These are phyloP conservation scores for Eragrostis tef DNA, from an alignment of 202 grass and related monocot species.

Conservation along the genomic window DNA sequence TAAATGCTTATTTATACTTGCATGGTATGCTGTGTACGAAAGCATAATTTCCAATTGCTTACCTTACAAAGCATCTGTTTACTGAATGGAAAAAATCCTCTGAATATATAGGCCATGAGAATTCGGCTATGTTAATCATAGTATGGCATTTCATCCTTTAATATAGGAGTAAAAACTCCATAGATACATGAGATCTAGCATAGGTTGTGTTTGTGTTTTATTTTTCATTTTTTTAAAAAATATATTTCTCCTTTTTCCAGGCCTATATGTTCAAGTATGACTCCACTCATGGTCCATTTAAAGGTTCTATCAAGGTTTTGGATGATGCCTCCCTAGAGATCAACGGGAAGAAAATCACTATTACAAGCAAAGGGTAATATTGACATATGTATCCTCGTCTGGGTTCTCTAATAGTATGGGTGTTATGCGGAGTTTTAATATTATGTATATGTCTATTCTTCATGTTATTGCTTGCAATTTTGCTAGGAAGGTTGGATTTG, in stretches of 20 bases:
- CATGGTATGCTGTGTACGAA: not conserved
- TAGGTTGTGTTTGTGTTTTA: slow-evolving; percentile 11
- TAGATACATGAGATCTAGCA: slow-evolving; percentile 6
- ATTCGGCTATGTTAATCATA: not conserved
- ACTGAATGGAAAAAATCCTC: no score
- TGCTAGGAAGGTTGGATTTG: slow-evolving; percentile 11
- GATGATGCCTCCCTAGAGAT: slow-evolving; percentile 78
- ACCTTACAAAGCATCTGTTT: no score
- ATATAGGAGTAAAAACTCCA: slow-evolving; percentile 4
- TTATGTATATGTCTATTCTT: not conserved
- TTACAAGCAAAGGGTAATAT: slow-evolving; percentile 88
- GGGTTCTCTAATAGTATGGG: not conserved
- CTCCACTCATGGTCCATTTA: slow-evolving; percentile 86
- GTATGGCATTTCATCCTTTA: not conserved
- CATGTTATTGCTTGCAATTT: not conserved
- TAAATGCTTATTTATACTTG: not conserved
- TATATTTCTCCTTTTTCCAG: slow-evolving; percentile 49
- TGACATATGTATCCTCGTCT: not conserved
- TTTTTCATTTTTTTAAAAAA: no score
- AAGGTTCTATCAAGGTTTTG: slow-evolving; percentile 82
- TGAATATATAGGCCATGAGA: not conserved
- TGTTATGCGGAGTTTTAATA: slow-evolving; percentile 1
- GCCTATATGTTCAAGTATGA: slow-evolving; percentile 99
- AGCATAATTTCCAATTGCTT: not conserved
- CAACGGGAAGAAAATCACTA: slow-evolving; percentile 81